A percentile compares a stretch with the other conserved stretches of the same genome.
Evolutionary conservation across 2,329 filamentous ascomycete species (phyloP).

Genomic region (Aureobasidium vineae): DNA sequence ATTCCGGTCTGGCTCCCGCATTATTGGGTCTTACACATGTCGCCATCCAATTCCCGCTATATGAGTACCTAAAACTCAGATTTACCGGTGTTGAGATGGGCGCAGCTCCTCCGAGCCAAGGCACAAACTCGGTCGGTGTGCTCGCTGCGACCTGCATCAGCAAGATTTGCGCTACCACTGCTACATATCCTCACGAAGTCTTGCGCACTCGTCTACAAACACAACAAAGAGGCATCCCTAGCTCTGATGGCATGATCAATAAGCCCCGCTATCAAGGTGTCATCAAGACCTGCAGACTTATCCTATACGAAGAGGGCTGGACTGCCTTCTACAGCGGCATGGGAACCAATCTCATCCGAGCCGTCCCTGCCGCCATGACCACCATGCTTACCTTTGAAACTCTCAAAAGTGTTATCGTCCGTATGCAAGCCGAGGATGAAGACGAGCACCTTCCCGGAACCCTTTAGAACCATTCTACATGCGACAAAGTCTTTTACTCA

Average conservation of each 20-base stretch:
- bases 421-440: constrained; percentile 53
- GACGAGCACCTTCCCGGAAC: background rate
- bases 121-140: constrained; percentile 71
- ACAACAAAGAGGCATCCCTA: constrained; percentile 62
- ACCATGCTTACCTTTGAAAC: constrained; percentile 98
- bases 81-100: constrained; percentile 93
- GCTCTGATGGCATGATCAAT: constrained; percentile 56
- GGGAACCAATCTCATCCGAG: constrained; percentile 95
- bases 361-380: constrained; percentile 91
- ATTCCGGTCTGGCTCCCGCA: constrained; percentile 89
- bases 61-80: constrained; percentile 85
- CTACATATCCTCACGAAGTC: constrained; percentile 97
- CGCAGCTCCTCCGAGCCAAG: constrained; percentile 50
- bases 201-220: constrained; percentile 92
- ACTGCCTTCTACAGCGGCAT: constrained; percentile 95
- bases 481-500: background rate
- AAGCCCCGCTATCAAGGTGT: constrained; percentile 70
- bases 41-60: constrained; percentile 94
- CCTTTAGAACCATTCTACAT: background rate
- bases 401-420: constrained; percentile 55
- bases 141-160: constrained; percentile 86
- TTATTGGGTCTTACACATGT: constrained; percentile 91
- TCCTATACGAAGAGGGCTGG: constrained; percentile 90
- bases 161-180: constrained; percentile 90
- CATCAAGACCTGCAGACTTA: constrained; percentile 76